Evolutionary conservation across 148 eudicot genomes (phyloP), one percentile per base, ranked within the genome.

Genomic region (Mesembryanthemum crystallinum): DNA sequence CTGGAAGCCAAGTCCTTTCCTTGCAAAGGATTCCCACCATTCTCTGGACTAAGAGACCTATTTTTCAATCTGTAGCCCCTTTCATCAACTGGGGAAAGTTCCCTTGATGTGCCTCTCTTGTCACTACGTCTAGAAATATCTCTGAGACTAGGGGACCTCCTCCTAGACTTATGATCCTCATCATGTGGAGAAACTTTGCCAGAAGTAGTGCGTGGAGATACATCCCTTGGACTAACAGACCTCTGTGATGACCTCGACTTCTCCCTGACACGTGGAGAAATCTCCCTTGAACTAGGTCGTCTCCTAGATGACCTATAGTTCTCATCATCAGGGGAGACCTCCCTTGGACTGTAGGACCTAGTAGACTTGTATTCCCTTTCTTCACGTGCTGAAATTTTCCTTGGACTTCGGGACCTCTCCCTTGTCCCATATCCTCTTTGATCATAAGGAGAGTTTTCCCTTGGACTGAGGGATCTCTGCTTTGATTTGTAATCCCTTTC

Each of bases 401-500:
- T 75, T 65, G 79, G 64, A 69, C 74, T 79, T 52, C 6, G 77
- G 62, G 79, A 76, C 43, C 77, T 61, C 35, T 49, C 55, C 12
- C 68, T 28, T 76, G 75, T 70, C 60, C 65, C 67, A 60, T 67
- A 33, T 60, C 51, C 73, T 67, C 69, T 83, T 33, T 73, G 66
- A 64, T 78, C 79, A 62, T 39, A 69, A 63, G 61, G 75, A 25
- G 88, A 87, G 28, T 69, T 59, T 35, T 90, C 77, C 79, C 84
- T 84, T 11, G 97, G 90, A 73, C 83, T 79, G 27, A 68, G 74
- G 5, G 89, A 83, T 78, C 80, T 82, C 65, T 58, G 71, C 66
- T 58, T 77, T 69, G 90, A 78, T 81, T 60, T 81, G 77, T 84
- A 67, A 37, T 76, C 75, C 75, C 81, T 88, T 17, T 81, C 91